Percentiles rank a stretch among this genome's conserved stretches.
Conservation (phyloP, 108 stramenopile genomes). For the Asterionellopsis glacialis region DNA sequence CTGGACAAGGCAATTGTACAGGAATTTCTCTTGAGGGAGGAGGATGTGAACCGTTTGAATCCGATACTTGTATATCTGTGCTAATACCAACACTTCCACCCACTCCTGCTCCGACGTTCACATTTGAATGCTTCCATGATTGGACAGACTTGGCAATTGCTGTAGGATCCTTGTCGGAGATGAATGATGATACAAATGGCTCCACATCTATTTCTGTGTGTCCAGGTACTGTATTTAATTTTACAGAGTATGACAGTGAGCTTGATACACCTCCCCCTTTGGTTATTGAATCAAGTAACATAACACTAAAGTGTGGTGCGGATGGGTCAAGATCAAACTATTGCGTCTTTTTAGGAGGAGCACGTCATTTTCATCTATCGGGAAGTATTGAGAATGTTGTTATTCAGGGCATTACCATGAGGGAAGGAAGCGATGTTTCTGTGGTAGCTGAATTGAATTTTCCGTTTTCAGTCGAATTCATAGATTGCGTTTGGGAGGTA, state of each 20-base stretch:
- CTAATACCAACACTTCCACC: background rate
- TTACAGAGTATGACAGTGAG: background rate
- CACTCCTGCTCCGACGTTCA: background rate
- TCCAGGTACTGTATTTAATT: background rate
- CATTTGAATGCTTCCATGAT: background rate
- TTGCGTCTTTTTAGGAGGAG: constrained; percentile 1
- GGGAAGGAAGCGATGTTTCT: background rate
- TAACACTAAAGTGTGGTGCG: background rate
- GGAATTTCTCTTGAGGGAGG: background rate
- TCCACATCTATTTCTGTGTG: background rate
- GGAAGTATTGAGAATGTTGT: background rate
- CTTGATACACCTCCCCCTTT: background rate
- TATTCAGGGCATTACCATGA: constrained; percentile 5
- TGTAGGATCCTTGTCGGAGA: background rate
- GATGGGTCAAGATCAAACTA: background rate
- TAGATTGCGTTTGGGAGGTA: constrained; percentile 4
- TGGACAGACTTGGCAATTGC: background rate
- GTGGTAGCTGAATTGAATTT: background rate
- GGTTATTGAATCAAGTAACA: background rate
- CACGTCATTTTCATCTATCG: background rate
- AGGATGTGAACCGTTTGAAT: background rate
- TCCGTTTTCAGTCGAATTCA: constrained; percentile 4
- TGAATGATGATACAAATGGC: background rate
- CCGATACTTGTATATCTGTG: background rate
- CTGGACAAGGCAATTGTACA: background rate